Evolutionary conservation across 306 rosid genomes (phyloP), one percentile per base, ranked within the genome.

Genomic region (Lupinus albus): DNA sequence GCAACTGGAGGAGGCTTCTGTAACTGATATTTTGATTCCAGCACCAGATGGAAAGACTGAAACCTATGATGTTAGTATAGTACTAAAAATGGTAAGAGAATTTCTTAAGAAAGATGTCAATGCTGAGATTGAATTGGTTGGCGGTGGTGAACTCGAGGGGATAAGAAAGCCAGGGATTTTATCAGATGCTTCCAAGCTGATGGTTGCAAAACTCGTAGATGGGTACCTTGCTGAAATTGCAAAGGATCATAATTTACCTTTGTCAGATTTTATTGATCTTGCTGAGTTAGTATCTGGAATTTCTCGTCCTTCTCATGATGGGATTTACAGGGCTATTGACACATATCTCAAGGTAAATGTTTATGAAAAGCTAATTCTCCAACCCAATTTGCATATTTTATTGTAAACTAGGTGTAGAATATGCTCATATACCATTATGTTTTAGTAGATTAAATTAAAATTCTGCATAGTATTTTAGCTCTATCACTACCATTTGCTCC

Each of bases 1-100:
- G 70, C 99, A 94, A 72, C 80, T 94, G 52, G 99, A 88, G 84
- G 97, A 85, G 82, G 99, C 97, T 61, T 82, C 95, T 20, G 89
- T 85, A 11, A 82, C 16, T 61, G 99, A 94, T 71, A 85, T 94
- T 74, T 81, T 90, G 81, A 83, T 94, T 59, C 78, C 13, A 47
- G 87, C 85, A 62, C 76, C 89, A 0, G 94, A 89, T 18, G 84
- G 80, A 28, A 94, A 79, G 71, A 38, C 80, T 66, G 59, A 70
- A 14, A 68, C 61, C 18, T 86, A 80, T 74, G 95, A 90, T 74
- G 97, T 90, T 45, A 67, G 57, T 51, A 62, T 77, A 13, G 95
- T 90, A 38, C 86, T 82, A 72, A 94, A 69, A 76, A 85, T 94
- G 28, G 88, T 94, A 5, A 76, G 80, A 68, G 91, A 79, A 81